phyloP scores from a whole-genome alignment of 2,329 filamentous ascomycete species.

The Trichoderma pleuroti region DNA sequence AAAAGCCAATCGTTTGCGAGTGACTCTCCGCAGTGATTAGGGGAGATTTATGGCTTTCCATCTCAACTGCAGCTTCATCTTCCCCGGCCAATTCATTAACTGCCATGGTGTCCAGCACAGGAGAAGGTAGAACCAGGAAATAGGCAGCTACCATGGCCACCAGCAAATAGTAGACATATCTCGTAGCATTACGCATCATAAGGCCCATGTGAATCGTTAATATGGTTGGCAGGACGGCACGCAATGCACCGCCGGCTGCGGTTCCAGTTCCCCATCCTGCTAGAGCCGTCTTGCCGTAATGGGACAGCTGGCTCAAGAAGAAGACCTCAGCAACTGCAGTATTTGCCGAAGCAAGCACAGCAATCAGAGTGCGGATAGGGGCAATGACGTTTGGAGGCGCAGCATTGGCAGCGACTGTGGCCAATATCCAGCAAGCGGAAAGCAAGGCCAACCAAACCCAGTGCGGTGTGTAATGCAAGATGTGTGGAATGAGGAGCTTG shows the following conservation, averaged over 20 bases:
- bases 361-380: conserved; percentile 29
- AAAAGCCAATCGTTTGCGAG: not conserved
- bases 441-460: conserved; percentile 29
- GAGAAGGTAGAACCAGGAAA: not conserved
- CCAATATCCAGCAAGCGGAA: conserved; percentile 26
- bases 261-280: conserved; percentile 36
- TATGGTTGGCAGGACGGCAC: not conserved
- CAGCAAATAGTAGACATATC: not conserved
- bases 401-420: not conserved
- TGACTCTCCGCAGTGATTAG: not conserved
- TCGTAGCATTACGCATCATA: not conserved
- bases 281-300: conserved; percentile 31
- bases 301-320: conserved; percentile 30
- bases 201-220: not conserved
- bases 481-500: conserved; percentile 30
- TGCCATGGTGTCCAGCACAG: not conserved
- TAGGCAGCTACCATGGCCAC: not conserved
- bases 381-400: conserved; percentile 33
- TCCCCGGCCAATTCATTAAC: not conserved
- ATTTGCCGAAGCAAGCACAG: conserved; percentile 29
- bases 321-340: conserved; percentile 33
- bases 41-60: not conserved
- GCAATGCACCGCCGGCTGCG: conserved; percentile 28
- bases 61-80: not conserved
- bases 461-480: conserved; percentile 29